Conservation (phyloP, 257 asterid genomes). For the Nicotiana paniculata region DNA sequence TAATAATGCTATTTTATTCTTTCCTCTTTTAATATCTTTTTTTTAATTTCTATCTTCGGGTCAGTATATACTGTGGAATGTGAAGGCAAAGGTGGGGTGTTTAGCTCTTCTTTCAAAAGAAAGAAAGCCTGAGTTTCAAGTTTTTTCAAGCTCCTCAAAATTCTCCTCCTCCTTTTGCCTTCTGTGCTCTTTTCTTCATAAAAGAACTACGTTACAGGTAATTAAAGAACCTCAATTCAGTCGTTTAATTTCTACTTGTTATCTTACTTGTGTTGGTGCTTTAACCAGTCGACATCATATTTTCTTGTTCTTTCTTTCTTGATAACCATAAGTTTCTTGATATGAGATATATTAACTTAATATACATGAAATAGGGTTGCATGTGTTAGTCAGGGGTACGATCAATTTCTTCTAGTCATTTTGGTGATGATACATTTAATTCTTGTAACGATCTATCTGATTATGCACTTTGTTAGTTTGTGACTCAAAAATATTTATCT, state of each 20-base stretch:
- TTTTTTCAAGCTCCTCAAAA: not conserved
- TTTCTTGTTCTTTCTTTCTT: not conserved
- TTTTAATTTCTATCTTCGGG: not conserved
- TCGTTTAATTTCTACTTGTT: not conserved
- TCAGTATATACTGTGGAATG: constrained; percentile 1
- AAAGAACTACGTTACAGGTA: not conserved
- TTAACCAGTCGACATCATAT: not conserved
- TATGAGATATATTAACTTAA: not conserved
- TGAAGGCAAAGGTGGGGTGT: not conserved
- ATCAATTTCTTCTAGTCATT: too few relatives aligned
- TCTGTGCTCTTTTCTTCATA: not conserved
- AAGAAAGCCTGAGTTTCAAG: not conserved
- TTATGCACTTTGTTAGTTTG: not conserved
- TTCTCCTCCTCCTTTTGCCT: not conserved
- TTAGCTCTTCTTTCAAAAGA: not conserved
- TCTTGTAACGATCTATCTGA: not conserved
- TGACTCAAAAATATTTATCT: not conserved
- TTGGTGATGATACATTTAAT: not conserved
- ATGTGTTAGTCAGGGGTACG: not conserved
- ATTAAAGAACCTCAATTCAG: not conserved
- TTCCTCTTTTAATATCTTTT: not conserved
- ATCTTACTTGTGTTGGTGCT: not conserved
- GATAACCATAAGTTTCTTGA: not conserved
- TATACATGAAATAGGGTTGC: not conserved
- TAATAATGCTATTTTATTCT: constrained; percentile 12